Evolutionary conservation across 1,284 basidiomycete genomes (phyloP).

Genomic region (Meripilus lineatus): DNA sequence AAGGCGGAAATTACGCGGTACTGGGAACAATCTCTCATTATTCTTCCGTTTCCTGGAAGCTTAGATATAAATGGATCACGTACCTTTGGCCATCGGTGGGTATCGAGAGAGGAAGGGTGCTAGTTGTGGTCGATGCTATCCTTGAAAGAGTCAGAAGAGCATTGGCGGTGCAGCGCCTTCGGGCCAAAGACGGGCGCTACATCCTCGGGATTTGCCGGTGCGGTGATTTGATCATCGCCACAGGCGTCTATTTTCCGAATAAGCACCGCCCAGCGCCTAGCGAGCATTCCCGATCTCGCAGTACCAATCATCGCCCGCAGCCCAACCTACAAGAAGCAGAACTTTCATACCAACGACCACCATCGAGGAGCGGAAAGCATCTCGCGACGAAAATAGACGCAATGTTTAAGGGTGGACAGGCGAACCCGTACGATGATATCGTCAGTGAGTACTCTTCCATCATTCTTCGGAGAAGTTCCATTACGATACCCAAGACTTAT

Average conservation of each 20-base stretch:
- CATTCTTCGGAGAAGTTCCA: background rate
- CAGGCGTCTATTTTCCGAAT: background rate
- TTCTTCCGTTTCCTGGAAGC: background rate
- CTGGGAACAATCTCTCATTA: constrained; percentile 36
- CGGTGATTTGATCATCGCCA: too few relatives aligned
- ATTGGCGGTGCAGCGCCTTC: too few relatives aligned
- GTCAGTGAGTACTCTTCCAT: constrained; percentile 60
- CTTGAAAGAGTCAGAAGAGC: too few relatives aligned
- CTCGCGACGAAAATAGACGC: too few relatives aligned
- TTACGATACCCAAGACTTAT: background rate
- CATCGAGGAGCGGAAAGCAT: too few relatives aligned
- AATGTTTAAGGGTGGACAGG: constrained; percentile 64
- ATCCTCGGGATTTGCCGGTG: too few relatives aligned
- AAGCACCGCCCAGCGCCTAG: constrained; percentile 17
- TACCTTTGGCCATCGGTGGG: constrained; percentile 61
- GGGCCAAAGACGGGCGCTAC: too few relatives aligned
- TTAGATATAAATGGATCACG: constrained; percentile 7
- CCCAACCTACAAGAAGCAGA: constrained; percentile 1
- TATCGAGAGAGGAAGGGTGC: too few relatives aligned
- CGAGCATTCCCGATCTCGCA: constrained; percentile 9
- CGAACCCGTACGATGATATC: constrained; percentile 91
- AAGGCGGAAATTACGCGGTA: constrained; percentile 94
- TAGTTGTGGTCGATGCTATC: too few relatives aligned
- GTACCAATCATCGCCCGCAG: background rate
- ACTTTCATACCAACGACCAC: too few relatives aligned